Conservation (phyloP, 2,329 filamentous ascomycete genomes). For the Fusarium verticillioides region DNA sequence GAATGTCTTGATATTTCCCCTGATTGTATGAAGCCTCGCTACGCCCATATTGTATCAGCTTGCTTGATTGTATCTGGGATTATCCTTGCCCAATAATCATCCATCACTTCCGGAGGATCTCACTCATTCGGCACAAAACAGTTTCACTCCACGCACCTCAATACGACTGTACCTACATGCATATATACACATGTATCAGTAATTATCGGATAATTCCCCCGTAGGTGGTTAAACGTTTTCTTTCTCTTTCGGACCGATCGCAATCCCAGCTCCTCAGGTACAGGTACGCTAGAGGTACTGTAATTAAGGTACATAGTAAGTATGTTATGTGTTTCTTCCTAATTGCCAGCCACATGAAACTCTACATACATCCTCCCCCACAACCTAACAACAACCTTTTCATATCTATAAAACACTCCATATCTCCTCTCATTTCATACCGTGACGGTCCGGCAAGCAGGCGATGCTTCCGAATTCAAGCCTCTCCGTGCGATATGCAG, state of each 20-base stretch:
- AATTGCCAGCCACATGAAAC: slow-evolving; percentile 26
- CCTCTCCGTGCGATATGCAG: not conserved
- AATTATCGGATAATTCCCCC: not conserved
- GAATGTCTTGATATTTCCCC: not conserved
- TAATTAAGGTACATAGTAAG: not conserved
- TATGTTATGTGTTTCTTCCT: not conserved
- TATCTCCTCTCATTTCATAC: slow-evolving; percentile 9
- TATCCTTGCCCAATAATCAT: not conserved
- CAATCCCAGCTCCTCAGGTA: not conserved
- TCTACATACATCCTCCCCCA: slow-evolving; percentile 10
- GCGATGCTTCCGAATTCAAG: slow-evolving; percentile 5
- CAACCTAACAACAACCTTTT: not conserved
- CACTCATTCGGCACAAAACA: not conserved
- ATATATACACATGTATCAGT: not conserved
- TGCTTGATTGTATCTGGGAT: not conserved
- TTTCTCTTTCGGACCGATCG: slow-evolving; percentile 4
- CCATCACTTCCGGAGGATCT: not conserved
- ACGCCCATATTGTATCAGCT: slow-evolving; percentile 19
- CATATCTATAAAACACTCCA: slow-evolving; percentile 21
- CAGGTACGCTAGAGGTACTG: not conserved
- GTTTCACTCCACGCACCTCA: slow-evolving; percentile 2
- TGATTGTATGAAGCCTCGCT: not conserved
- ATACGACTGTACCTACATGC: not conserved
- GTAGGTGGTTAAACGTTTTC: slow-evolving; percentile 6
- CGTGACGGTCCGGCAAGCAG: not conserved